Percentiles rank a stretch among this genome's conserved stretches.
These are phyloP conservation scores for Pestalotiopsis sp. DNA, from an alignment of 2,329 filamentous ascomycete species.

Conservation along the genomic window DNA sequence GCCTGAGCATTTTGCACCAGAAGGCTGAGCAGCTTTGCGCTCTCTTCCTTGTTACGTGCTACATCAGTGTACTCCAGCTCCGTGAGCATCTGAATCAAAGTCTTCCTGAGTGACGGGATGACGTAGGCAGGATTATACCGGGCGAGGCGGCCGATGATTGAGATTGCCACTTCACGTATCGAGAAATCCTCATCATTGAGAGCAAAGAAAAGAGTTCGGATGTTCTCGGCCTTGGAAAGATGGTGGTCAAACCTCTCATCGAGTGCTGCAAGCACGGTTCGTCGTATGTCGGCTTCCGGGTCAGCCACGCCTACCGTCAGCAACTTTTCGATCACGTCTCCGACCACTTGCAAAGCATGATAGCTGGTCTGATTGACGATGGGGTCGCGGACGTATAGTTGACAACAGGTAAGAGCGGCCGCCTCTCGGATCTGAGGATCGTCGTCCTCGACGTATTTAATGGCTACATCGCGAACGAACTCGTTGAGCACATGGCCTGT, in stretches of 20 bases:
- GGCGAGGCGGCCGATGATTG: slow-evolving; percentile 92
- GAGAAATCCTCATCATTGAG: slow-evolving; percentile 93
- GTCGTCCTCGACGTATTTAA: slow-evolving; percentile 97
- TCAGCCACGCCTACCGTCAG: slow-evolving; percentile 95
- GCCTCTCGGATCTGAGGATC: slow-evolving; percentile 92
- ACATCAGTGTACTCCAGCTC: slow-evolving; percentile 97
- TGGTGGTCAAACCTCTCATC: slow-evolving; percentile 95
- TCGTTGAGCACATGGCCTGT: slow-evolving; percentile 88
- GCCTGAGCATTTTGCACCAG: slow-evolving; percentile 91
- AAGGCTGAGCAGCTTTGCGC: slow-evolving; percentile 87
- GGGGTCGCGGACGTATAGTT: slow-evolving; percentile 93
- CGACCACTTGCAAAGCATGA: slow-evolving; percentile 94
- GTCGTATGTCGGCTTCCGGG: slow-evolving; percentile 83
- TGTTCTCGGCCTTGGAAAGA: slow-evolving; percentile 96
- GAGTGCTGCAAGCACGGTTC: slow-evolving; percentile 84
- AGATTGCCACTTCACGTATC: slow-evolving; percentile 92
- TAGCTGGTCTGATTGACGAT: slow-evolving; percentile 98
- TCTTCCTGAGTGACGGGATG: slow-evolving; percentile 91
- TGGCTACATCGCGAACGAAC: slow-evolving; percentile 96
- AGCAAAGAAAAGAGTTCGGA: slow-evolving; percentile 91
- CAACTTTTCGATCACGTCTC: slow-evolving; percentile 96
- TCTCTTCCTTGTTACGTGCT: slow-evolving; percentile 93
- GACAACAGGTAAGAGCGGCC: slow-evolving; percentile 94
- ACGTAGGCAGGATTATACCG: slow-evolving; percentile 95
- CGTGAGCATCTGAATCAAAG: slow-evolving; percentile 92